A percentile compares a stretch with the other conserved stretches of the same genome.
phyloP scores from a whole-genome alignment of 2,329 filamentous ascomycete genomes.

The Magnaporthales sp. region DNA sequence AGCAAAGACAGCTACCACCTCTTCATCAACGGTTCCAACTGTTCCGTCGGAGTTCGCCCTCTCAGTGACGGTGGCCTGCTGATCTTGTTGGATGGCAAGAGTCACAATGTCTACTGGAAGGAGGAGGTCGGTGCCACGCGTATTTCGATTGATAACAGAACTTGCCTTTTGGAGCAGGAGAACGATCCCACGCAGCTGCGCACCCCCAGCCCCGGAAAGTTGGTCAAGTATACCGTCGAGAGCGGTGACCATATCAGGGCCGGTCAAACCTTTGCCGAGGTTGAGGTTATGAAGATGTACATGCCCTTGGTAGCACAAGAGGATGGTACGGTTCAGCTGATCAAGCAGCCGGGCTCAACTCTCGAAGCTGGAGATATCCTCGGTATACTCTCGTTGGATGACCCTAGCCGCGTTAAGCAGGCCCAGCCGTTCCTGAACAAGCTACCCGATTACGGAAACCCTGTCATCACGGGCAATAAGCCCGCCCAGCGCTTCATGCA shows the following conservation, averaged over 20 bases:
- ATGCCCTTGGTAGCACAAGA: constrained; percentile 95
- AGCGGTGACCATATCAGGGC: constrained; percentile 90
- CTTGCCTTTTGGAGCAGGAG: constrained; percentile 94
- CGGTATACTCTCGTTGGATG: constrained; percentile 92
- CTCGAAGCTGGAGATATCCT: constrained; percentile 97
- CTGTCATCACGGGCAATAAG: constrained; percentile 84
- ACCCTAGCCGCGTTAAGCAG: constrained; percentile 93
- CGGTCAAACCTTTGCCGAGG: constrained; percentile 89
- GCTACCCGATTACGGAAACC: constrained; percentile 77
- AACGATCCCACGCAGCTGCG: constrained; percentile 97
- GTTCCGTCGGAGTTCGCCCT: constrained; percentile 82
- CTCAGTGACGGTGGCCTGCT: constrained; percentile 91
- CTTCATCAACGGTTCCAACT: constrained; percentile 98
- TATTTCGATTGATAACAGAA: constrained; percentile 95
- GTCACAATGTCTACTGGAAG: constrained; percentile 99
- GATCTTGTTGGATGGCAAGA: constrained; percentile 81
- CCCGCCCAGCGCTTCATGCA: constrained; percentile 79
- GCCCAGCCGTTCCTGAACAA: constrained; percentile 89
- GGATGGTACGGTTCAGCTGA: constrained; percentile 92
- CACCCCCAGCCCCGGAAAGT: constrained; percentile 90
- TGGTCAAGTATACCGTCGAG: constrained; percentile 95
- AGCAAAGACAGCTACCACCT: constrained; percentile 92
- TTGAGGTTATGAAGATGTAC: constrained; percentile 99
- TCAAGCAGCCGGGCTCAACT: constrained; percentile 98
- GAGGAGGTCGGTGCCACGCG: constrained; percentile 95